These are phyloP conservation scores for Dioscorea alata DNA, from an alignment of 106 monocot species.

Conservation along the genomic window DNA sequence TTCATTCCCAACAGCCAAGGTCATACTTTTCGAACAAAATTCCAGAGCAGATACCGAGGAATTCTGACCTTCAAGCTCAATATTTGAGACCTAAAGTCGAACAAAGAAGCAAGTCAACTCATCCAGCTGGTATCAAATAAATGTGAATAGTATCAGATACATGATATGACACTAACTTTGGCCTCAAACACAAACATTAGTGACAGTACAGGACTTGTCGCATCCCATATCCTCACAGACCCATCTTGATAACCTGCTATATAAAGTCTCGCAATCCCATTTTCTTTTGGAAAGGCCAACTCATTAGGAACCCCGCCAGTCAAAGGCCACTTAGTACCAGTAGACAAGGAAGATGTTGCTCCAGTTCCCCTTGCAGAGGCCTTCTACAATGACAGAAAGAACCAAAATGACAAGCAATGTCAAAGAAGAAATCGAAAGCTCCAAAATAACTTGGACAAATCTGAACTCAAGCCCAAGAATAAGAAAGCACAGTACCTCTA, in stretches of 20 bases:
- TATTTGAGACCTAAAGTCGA: slow-evolving; percentile 35
- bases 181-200: slow-evolving; percentile 53
- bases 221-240: slow-evolving; percentile 93
- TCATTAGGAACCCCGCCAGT: slow-evolving; percentile 82
- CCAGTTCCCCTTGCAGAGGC: slow-evolving; percentile 21
- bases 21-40: slow-evolving; percentile 57
- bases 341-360: slow-evolving; percentile 18
- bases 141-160: background rate
- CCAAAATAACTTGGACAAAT: background rate
- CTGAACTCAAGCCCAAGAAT: background rate
- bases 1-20: slow-evolving; percentile 67
- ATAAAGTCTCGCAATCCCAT: slow-evolving; percentile 53
- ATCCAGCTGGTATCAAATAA: background rate
- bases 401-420: background rate
- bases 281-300: slow-evolving; percentile 27
- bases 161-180: slow-evolving; percentile 38
- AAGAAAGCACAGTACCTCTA: slow-evolving; percentile 41
- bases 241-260: slow-evolving; percentile 96
- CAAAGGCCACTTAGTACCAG: slow-evolving; percentile 79
- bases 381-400: slow-evolving; percentile 39
- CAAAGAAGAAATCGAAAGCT: background rate
- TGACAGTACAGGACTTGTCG: slow-evolving; percentile 59
- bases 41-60: slow-evolving; percentile 63
- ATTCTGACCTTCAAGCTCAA: slow-evolving; percentile 37
- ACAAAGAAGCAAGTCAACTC: slow-evolving; percentile 2